A percentile compares a stretch with the other conserved stretches of the same genome.
These are phyloP conservation scores for Schizopora paradoxa DNA, from an alignment of 1,284 basidiomycete genomes.

Conservation along the genomic window DNA sequence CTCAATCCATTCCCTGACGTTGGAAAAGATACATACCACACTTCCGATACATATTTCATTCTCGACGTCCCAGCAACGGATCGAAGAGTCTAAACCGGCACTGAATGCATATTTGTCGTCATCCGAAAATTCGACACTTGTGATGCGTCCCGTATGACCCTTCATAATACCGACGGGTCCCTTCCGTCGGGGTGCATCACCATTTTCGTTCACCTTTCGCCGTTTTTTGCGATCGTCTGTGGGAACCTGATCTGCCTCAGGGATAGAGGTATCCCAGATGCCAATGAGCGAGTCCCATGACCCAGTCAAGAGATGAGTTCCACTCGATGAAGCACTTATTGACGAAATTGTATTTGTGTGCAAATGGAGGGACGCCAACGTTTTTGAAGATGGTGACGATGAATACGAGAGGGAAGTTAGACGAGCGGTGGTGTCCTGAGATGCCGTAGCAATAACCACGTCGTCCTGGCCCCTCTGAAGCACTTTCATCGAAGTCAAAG, in stretches of 20 bases:
- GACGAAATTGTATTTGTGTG: conserved; percentile 74
- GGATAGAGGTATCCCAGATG: conserved; percentile 66
- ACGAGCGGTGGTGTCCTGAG: conserved; percentile 76
- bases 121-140: conserved; percentile 48
- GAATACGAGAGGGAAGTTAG: conserved; percentile 49
- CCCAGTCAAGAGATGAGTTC: conserved; percentile 62
- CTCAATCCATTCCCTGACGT: neutral
- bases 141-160: conserved; percentile 70
- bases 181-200: conserved; percentile 43
- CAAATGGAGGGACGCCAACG: conserved; percentile 62
- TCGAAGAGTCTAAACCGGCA: conserved; percentile 72
- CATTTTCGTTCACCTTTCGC: conserved; percentile 20
- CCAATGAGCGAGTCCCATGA: conserved; percentile 81
- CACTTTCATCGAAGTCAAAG: conserved; percentile 70
- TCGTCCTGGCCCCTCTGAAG: conserved; percentile 41
- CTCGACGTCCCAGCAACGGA: conserved; percentile 69
- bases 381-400: conserved; percentile 28
- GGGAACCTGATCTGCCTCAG: conserved; percentile 58
- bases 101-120: conserved; percentile 47
- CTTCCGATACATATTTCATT: conserved; percentile 61
- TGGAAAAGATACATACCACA: conserved; percentile 42
- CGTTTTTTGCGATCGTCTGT: conserved; percentile 6
- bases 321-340: conserved; percentile 48
- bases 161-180: conserved; percentile 64
- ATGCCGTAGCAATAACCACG: conserved; percentile 69